phyloP scores from a whole-genome alignment of 106 monocot species.

The Acanthochlamys bracteata region DNA sequence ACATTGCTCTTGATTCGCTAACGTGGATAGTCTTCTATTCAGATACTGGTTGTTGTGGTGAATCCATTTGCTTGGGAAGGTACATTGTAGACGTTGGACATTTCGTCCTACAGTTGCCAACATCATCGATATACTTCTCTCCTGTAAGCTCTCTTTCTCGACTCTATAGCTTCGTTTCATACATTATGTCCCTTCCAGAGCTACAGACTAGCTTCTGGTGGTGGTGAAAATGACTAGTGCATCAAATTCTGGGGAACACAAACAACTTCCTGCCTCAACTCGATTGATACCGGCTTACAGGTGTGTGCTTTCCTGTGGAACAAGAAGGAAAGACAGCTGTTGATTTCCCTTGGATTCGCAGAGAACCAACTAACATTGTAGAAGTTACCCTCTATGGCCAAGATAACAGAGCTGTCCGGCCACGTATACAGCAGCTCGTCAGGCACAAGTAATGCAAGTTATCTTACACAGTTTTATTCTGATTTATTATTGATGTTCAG shows the following conservation, averaged over 20 bases:
- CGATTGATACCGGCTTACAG: conserved; percentile 51
- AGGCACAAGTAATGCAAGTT: conserved; percentile 23
- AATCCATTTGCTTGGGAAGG: too few species aligned
- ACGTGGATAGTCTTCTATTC: too few species aligned
- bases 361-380: conserved; percentile 36
- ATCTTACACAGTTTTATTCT: not conserved
- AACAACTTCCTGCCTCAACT: conserved; percentile 43
- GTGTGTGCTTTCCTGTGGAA: conserved; percentile 56
- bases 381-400: conserved; percentile 32
- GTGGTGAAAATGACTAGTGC: conserved; percentile 36
- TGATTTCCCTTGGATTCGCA: conserved; percentile 59
- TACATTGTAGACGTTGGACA: too few species aligned
- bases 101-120: too few species aligned
- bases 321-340: conserved; percentile 49
- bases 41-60: too few species aligned
- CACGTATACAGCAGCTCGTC: conserved; percentile 30
- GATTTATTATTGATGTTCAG: not conserved
- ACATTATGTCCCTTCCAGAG: conserved; percentile 54
- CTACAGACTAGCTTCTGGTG: conserved; percentile 50
- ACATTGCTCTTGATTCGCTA: too few species aligned
- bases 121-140: too few species aligned
- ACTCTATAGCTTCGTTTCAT: conserved; percentile 22
- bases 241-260: conserved; percentile 61
- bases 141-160: too few species aligned
- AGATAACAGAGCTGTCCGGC: conserved; percentile 28